Evolutionary conservation across 805 yeast species (phyloP).

Genomic region (Blastobotrys chiropterorum): DNA sequence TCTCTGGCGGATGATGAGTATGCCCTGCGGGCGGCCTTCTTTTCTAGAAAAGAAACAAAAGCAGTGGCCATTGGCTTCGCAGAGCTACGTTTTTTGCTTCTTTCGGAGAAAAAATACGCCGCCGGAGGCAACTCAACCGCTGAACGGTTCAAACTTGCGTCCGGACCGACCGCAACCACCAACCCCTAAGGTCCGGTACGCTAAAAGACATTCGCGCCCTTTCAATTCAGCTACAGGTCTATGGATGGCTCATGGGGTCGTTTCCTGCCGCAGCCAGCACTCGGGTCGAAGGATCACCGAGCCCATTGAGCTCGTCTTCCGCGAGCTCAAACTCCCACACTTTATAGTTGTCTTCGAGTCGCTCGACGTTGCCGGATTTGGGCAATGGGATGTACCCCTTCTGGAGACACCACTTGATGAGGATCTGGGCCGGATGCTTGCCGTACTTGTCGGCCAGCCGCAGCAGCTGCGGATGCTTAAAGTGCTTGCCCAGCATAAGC

Average conservation of each 20-base stretch:
- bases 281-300: conserved; percentile 26
- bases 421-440: conserved; percentile 53
- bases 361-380: conserved; percentile 47
- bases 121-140: no score
- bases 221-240: not conserved
- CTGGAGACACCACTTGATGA: conserved; percentile 66
- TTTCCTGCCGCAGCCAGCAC: conserved; percentile 7
- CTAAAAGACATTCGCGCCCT: no score
- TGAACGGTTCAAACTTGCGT: no score
- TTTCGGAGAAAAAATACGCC: no score
- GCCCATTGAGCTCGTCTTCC: conserved; percentile 36
- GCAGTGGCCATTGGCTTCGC: no score
- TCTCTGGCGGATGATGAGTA: no score
- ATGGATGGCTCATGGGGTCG: conserved; percentile 13
- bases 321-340: conserved; percentile 43
- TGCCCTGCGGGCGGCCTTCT: no score
- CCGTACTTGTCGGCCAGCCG: conserved; percentile 45
- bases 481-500: conserved; percentile 53
- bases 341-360: conserved; percentile 50
- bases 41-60: no score
- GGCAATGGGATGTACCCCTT: conserved; percentile 68
- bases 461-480: conserved; percentile 45
- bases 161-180: no score
- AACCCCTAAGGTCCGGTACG: no score
- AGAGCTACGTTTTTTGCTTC: no score